Base-by-base conservation (phyloP, 176 grass and related monocot species). In the Zizania latifolia region DNA sequence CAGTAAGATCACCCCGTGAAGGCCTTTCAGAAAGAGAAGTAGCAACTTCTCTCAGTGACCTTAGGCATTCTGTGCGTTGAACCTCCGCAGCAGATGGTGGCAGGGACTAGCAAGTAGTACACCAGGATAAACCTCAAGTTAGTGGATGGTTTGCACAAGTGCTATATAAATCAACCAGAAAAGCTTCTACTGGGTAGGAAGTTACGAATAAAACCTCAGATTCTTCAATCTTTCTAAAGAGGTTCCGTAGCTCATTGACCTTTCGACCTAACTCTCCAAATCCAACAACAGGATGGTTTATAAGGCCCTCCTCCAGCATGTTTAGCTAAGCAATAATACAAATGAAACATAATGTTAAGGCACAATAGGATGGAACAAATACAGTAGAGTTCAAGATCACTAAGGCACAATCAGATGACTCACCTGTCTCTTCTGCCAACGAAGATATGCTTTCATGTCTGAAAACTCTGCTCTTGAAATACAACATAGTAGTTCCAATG, bases 341-440 rank as follows among this genome's bases (percentile, higher is more conserved):
- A 78, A 59, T 65, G 51, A 40, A 62, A 57, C n/a, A 80, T 46
- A 75, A 58, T 67, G 35, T 77, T 39, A 65, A 65, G 43, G 30
- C 34, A 45, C 74, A 40, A 22, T 22, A 53, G n/a, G n/a, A 12
- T 53, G 48, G 19, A 2, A 6, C 54, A 73, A 59, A 65, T 69
- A 58, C 43, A 21, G 48, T 8, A 53, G 48, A 33, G 35, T 23
- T 29, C 40, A 77, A 70, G 39, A 38, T 56, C 28, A 69, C 40
- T 69, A 28, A 43, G 48, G 51, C 30, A 14, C 43, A 65, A 62
- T 32, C 10, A 53, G 28, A 82, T 74, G 43, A 58, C 80, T 81
- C 75, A 98, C 95, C 89, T 99, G 95, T 79, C 95, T 92, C 87
- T 99, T 99, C 82, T 99, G 95, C 95, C 95, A 99, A 90, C 87